Conservation (phyloP, 768 basidiomycete genomes). For the Suillus discolor region DNA sequence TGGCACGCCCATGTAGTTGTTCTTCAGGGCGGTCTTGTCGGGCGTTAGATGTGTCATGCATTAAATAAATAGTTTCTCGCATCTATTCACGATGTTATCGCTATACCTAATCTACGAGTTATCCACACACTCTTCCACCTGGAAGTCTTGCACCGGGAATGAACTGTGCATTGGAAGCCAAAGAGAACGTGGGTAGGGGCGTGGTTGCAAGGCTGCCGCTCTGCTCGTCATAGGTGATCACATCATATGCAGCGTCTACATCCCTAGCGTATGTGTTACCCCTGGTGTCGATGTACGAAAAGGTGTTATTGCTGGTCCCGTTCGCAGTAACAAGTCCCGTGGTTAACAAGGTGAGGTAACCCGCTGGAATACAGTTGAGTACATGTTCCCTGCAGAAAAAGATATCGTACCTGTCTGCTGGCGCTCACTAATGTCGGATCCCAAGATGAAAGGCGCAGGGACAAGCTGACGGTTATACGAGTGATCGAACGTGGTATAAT, state of each 20-base stretch:
- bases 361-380: conserved; percentile 36
- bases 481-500: conserved; percentile 61
- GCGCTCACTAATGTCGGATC: conserved; percentile 57
- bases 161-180: neutral
- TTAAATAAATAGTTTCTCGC: neutral
- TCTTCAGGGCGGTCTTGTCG: neutral
- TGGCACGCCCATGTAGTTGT: neutral
- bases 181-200: conserved; percentile 10
- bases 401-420: conserved; percentile 56
- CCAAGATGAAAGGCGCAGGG: conserved; percentile 60
- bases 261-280: conserved; percentile 65
- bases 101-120: neutral
- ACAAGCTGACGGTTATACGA: conserved; percentile 62
- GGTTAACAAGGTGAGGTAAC: conserved; percentile 47
- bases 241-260: conserved; percentile 62
- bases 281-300: conserved; percentile 57
- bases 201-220: conserved; percentile 48
- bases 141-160: conserved; percentile 36
- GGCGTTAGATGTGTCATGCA: neutral
- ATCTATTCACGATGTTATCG: neutral
- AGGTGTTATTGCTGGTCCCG: conserved; percentile 70
- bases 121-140: conserved; percentile 26
- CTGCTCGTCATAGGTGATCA: conserved; percentile 61
- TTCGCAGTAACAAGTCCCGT: conserved; percentile 57
- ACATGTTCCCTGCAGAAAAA: conserved; percentile 5